Base-by-base conservation (phyloP, 345 rosid species). In the Syzygium grande region DNA sequence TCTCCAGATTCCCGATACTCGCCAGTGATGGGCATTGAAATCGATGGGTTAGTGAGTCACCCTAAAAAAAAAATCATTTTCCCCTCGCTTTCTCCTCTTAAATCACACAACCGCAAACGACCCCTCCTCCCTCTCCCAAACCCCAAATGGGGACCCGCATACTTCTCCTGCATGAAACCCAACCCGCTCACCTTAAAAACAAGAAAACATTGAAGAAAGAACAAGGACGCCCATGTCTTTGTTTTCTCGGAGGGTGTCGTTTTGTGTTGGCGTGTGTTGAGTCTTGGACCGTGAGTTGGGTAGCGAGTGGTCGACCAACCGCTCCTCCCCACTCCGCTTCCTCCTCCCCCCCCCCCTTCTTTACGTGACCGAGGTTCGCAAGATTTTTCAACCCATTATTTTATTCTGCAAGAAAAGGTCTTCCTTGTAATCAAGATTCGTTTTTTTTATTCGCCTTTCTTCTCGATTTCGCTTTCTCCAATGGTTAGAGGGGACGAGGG, bases 281-380 rank as follows among this genome's bases (percentile, higher is more conserved):
- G 85, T 10, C 55, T 84, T n/a, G 53, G 85, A 84, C 53, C 6
- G 53, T 41, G 15, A 59, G 88, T 80, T 87, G 86, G 88, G 51
- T 84, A 38, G 86, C 46, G 23, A 23, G 52, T 27, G 9, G 88
- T 84, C 86, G 80, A 87, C 88, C 88, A 58, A 87, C 52, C 46
- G 46, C 46, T 43, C 88, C 79, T 14, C 83, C 65, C 9, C 41
- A 0, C 41, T 34, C 52, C 43, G 43, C 46, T 43, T 86, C 79
- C 15, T 58, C 52, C 9, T 2, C 38, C 80, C 5, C 49, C 46
- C 1, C 6, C 65, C 11, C 73, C 17, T 6, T 51, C 43, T 2
- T 87, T 58, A 13, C 85, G 85, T 73, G 61, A 29, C 54, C 14
- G 49, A 73, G 49, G 49, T 38, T 41, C 49, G 27, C 83, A 73